phyloP scores from a whole-genome alignment of 148 eudicot genomes.

The Linanthus parryae region DNA sequence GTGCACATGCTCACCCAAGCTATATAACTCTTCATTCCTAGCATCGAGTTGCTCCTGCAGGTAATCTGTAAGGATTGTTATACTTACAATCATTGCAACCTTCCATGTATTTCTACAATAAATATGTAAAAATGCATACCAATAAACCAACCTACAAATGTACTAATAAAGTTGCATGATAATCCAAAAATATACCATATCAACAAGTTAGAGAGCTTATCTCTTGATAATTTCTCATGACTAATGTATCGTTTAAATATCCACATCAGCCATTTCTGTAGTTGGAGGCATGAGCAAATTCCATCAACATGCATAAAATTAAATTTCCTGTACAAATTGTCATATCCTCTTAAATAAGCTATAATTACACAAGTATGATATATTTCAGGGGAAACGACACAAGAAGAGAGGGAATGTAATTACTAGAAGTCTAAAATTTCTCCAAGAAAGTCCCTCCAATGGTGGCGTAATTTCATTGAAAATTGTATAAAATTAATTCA shows the following conservation, averaged over 20 bases:
- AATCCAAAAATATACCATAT: too few species aligned
- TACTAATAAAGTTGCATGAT: too few species aligned
- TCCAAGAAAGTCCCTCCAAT: not conserved
- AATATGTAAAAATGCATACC: too few species aligned
- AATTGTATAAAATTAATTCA: not conserved
- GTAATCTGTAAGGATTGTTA: slow-evolving; percentile 43
- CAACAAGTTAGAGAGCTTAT: too few species aligned
- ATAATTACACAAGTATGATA: not conserved
- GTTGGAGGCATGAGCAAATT: not conserved
- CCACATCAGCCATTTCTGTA: too few species aligned
- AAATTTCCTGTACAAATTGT: too few species aligned
- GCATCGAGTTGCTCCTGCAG: slow-evolving; percentile 74
- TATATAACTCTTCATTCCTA: too few species aligned
- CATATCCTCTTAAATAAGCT: too few species aligned
- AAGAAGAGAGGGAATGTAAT: not conserved
- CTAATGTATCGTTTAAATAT: not conserved
- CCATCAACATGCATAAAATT: not conserved
- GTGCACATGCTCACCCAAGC: too few species aligned
- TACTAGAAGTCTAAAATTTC: not conserved
- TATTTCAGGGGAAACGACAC: not conserved
- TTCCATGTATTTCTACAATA: too few species aligned
- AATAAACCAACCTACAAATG: too few species aligned
- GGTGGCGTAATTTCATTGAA: not conserved
- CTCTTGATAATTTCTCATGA: not conserved
- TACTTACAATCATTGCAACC: too few species aligned